These are phyloP conservation scores for Diaporthe nobilis DNA, from an alignment of 2,329 filamentous ascomycete species.

Conservation along the genomic window DNA sequence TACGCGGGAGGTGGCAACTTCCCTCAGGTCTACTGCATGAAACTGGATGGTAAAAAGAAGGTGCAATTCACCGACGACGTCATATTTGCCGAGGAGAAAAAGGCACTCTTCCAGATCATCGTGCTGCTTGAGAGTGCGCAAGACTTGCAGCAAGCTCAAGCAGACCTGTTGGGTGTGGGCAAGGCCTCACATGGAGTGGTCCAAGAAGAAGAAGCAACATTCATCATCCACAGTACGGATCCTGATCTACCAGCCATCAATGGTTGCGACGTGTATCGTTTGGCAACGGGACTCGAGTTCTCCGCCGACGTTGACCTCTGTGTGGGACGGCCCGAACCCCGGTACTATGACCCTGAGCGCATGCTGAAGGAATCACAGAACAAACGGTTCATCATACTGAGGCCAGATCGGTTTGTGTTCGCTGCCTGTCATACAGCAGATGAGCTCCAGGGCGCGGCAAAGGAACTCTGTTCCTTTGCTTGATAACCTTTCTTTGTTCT, in stretches of 20 bases:
- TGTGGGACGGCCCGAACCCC: background rate
- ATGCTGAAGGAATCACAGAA: background rate
- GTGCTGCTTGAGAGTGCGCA: background rate
- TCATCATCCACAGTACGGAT: background rate
- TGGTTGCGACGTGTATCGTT: background rate
- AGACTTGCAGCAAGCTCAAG: background rate
- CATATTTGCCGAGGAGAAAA: background rate
- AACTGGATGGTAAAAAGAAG: background rate
- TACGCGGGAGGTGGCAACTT: background rate
- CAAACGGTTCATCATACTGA: background rate
- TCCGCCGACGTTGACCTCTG: background rate
- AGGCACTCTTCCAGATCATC: background rate
- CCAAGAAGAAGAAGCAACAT: background rate
- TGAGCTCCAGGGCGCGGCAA: background rate
- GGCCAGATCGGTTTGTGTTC: background rate
- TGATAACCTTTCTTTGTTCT: background rate
- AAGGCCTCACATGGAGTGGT: background rate
- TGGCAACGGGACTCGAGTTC: background rate
- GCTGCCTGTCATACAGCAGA: background rate
- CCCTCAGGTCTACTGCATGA: background rate
- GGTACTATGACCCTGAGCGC: background rate
- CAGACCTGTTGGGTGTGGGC: background rate
- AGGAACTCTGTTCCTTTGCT: background rate
- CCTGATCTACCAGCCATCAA: background rate
- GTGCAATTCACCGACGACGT: background rate